Evolutionary conservation across 129 eudicot species (phyloP).

Genomic region (Lonicera japonica): DNA sequence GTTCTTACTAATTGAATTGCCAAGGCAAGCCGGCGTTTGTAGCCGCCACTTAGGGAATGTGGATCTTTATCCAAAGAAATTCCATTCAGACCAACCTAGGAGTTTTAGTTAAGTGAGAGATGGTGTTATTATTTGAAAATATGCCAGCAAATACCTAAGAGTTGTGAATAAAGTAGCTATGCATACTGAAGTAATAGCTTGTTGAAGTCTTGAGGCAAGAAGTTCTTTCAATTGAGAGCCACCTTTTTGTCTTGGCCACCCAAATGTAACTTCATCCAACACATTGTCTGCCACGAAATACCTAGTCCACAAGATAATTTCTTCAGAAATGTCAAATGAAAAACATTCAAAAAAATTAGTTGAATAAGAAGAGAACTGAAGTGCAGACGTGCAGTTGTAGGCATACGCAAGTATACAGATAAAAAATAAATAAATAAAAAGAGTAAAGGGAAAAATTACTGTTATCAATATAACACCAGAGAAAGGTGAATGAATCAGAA

Average conservation of each 20-base stretch:
- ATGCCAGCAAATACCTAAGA: conserved; percentile 2
- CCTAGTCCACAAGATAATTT: conserved; percentile 31
- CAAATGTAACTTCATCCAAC: conserved; percentile 85
- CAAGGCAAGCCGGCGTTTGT: conserved; percentile 95
- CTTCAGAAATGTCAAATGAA: conserved; percentile 7
- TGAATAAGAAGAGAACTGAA: not conserved
- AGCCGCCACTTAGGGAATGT: conserved; percentile 93
- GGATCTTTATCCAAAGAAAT: conserved; percentile 90
- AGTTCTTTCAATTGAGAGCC: conserved; percentile 51
- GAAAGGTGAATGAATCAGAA: not conserved
- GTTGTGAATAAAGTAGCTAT: conserved; percentile 2
- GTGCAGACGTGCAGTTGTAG: not conserved
- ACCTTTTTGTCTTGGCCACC: conserved; percentile 85
- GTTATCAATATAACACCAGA: too few relatives aligned
- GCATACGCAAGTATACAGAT: not conserved
- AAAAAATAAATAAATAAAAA: too few relatives aligned
- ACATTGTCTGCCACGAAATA: conserved; percentile 81
- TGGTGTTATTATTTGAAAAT: conserved; percentile 7
- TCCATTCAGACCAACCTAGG: conserved; percentile 83
- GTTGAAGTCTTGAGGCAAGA: conserved; percentile 69
- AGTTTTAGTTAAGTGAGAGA: conserved; percentile 10
- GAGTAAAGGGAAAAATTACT: too few relatives aligned
- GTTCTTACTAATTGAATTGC: conserved; percentile 78
- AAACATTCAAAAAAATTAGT: conserved; percentile 4
- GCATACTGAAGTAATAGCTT: conserved; percentile 73